Base-by-base conservation (phyloP, 257 asterid species). In the Solanum appendiculatum region DNA sequence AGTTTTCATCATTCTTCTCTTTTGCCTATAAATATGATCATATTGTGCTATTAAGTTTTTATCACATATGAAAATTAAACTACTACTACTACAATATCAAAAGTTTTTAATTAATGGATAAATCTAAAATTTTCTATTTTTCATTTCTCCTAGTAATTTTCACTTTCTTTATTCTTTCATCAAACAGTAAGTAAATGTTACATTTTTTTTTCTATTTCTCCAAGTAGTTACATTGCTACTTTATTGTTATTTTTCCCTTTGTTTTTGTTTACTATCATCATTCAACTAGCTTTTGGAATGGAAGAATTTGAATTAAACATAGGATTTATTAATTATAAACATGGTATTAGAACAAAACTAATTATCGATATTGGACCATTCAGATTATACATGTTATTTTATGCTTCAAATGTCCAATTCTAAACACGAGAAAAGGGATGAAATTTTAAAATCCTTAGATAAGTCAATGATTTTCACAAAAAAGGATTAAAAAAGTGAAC, bases 391-490 rank as follows among this genome's bases (percentile, higher is more conserved):
- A n/a, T 60, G 15, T n/a, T 60, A 23, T 23, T 23, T 60, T n/a
- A 23, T n/a, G 15, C 69, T 60, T 10, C 3, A 60, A 23, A 60
- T 60, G 31, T 23, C 3, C 31, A 60, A 9, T 0, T 60, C 31
- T 60, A 60, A 3, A 8, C 2, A 8, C n/a, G 2, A 8, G 1
- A 1, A 58, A 21, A 18, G n/a, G n/a, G 20, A 7, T 1, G 20
- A 0, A 54, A 18, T 54, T 18, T 54, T 54, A 1, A 58, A 58
- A 21, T 9, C 27, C 16, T 4, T 15, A 63, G 2, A n/a, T 11
- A 1, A 0, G 2, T 3, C 33, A n/a, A n/a, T n/a, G 0, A 4
- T n/a, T n/a, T 63, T n/a, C 16, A n/a, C 7, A 63, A 27, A 5
- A 64, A 25, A n/a, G n/a, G 20, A 2, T 56, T 18, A n/a, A n/a